Base-by-base conservation (phyloP, 176 grass and related monocot genomes). In the Panicum miliaceum region DNA sequence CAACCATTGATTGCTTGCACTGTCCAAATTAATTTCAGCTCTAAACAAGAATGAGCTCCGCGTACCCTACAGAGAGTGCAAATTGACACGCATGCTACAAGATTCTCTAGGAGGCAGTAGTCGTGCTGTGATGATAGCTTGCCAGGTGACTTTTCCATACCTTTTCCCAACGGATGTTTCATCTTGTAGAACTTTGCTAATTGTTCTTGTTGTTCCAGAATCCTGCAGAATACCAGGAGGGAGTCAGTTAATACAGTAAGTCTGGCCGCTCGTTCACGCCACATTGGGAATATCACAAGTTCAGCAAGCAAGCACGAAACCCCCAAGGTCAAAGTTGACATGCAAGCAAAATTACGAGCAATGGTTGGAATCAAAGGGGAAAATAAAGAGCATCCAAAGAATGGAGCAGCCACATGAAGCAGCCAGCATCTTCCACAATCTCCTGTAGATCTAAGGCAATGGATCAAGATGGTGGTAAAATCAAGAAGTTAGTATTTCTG, bases 331-430 rank as follows among this genome's bases (percentile, higher is more conserved):
- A 96, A 99, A 85, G 73, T 99, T 85, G 90, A 99, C 45, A 99
- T 96, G 93, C 91, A 99, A 70, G 87, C 88, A 0, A 94, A 99
- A 82, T 76, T 99, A 47, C 82, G 84, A 80, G 90, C 90, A 67
- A n/a, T 99, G 96, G 96, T 73, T 99, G 64, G 89, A 96, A 83
- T 96, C 93, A 18, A 99, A 88, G 75, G 96, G 91, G 14, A 99
- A 96, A 85, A 89, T 78, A 16, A 95, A 84, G 74, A 92, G 91
- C 74, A 85, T 76, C 50, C 91, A 90, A 75, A 88, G 93, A 86
- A 90, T 81, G 81, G 51, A 83, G 63, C n/a, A 92, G 83, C 73
- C 85, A 80, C 65, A 76, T 41, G 63, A 95, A 93, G 63, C 78
- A 87, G 48, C 77, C 64, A 15, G 25, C 81, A 75, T 90, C 83